A percentile compares a stretch with the other conserved stretches of the same genome.
Evolutionary conservation across 345 rosid genomes (phyloP).

Genomic region (Corchorus capsularis): DNA sequence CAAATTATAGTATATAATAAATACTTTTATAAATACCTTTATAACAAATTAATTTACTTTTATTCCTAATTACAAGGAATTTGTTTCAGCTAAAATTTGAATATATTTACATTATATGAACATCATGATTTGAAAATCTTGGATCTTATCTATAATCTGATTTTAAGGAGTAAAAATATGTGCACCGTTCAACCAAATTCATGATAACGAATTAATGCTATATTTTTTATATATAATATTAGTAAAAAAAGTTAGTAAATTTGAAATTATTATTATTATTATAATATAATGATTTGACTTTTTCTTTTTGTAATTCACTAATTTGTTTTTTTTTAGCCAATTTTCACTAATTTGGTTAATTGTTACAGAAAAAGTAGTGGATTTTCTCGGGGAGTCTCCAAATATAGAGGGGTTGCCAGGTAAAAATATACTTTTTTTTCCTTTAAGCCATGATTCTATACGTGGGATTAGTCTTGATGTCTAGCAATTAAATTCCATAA

Average conservation of each 20-base stretch:
- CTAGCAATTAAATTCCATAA: neutral
- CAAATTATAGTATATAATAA: no score
- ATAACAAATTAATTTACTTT: no score
- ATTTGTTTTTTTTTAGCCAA: no score
- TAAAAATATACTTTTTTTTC: conserved; percentile 34
- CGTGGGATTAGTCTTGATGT: neutral
- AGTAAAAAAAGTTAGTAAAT: no score
- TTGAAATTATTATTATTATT: neutral
- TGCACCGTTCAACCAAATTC: neutral
- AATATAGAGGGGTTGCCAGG: conserved; percentile 97
- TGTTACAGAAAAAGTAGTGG: conserved; percentile 83
- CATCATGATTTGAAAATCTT: neutral
- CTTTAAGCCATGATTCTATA: neutral
- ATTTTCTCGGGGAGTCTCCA: conserved; percentile 92
- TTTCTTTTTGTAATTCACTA: neutral
- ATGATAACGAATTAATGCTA: no score
- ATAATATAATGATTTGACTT: neutral
- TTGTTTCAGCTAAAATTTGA: neutral
- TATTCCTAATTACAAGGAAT: neutral
- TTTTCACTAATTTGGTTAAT: neutral
- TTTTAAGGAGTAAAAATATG: neutral
- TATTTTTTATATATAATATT: no score
- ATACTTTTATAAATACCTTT: no score
- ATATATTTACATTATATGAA: neutral
- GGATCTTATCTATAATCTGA: neutral